Evolutionary conservation across 768 basidiomycete species (phyloP).

Genomic region (Rhizopogon vinicolor): DNA sequence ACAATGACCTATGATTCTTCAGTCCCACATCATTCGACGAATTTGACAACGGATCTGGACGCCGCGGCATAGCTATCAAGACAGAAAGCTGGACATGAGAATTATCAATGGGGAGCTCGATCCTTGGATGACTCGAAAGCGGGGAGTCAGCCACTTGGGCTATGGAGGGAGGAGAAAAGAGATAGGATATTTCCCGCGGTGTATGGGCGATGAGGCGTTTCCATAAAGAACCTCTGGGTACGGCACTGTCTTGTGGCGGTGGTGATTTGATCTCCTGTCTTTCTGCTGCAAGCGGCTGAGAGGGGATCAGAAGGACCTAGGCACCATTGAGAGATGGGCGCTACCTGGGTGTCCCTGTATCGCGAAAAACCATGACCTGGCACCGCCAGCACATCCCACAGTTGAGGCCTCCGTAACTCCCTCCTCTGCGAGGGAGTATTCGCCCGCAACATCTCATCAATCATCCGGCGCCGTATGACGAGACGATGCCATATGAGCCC

Average conservation of each 20-base stretch:
- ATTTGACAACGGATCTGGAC: neutral
- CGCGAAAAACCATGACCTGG: slow-evolving; percentile 1
- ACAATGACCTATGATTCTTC: neutral
- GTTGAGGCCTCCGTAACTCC: slow-evolving; percentile 11
- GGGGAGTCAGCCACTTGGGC: neutral
- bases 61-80: slow-evolving; percentile 24
- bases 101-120: slow-evolving; percentile 7
- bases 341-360: slow-evolving; percentile 21
- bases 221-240: slow-evolving; percentile 15
- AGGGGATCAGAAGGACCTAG: neutral
- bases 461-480: slow-evolving; percentile 21
- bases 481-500: slow-evolving; percentile 30
- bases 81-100: slow-evolving; percentile 23
- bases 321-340: slow-evolving; percentile 14
- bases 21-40: neutral
- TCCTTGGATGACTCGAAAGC: neutral
- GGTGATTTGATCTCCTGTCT: neutral
- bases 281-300: slow-evolving; percentile 21
- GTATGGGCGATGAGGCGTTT: slow-evolving; percentile 10
- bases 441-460: slow-evolving; percentile 16
- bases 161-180: slow-evolving; percentile 16
- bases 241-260: slow-evolving; percentile 1
- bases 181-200: slow-evolving; percentile 23
- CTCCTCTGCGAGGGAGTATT: neutral
- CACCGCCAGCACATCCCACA: slow-evolving; percentile 19